A percentile compares a stretch with the other conserved stretches of the same genome.
These are phyloP conservation scores for Fusarium secorum DNA, from an alignment of 2,329 filamentous ascomycete species.

Conservation along the genomic window DNA sequence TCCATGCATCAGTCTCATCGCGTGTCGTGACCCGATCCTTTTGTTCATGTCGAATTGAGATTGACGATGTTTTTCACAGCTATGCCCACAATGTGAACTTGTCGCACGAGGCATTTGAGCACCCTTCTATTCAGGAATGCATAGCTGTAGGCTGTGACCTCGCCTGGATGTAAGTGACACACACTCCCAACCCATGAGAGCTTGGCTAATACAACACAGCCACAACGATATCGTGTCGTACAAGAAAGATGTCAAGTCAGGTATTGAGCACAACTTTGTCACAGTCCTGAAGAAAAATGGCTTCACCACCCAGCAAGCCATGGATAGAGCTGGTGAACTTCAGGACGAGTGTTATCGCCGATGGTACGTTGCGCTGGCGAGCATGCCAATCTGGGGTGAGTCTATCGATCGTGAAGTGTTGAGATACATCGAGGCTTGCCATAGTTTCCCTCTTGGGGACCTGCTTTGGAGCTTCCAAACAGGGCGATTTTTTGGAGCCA, in stretches of 20 bases:
- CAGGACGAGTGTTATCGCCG: background rate
- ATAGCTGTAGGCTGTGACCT: background rate
- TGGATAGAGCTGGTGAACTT: background rate
- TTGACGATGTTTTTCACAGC: background rate
- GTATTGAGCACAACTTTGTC: background rate
- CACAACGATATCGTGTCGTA: background rate
- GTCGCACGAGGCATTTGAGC: background rate
- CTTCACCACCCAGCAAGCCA: background rate
- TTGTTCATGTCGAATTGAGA: fast-evolving
- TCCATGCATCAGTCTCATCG: background rate
- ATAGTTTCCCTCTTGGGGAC: background rate
- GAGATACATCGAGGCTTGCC: background rate
- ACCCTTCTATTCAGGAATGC: background rate
- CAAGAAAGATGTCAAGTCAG: background rate
- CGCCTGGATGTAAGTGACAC: background rate
- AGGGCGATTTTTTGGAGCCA: background rate
- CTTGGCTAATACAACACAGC: background rate
- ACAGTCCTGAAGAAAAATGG: background rate
- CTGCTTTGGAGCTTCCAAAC: background rate
- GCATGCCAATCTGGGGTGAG: background rate
- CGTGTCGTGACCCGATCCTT: fast-evolving
- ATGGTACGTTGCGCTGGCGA: background rate
- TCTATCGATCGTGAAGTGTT: background rate
- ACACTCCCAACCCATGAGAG: fast-evolving
- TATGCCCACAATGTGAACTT: background rate